Base-by-base conservation (phyloP, 2,329 filamentous ascomycete species). In the Neurospora crassa region DNA sequence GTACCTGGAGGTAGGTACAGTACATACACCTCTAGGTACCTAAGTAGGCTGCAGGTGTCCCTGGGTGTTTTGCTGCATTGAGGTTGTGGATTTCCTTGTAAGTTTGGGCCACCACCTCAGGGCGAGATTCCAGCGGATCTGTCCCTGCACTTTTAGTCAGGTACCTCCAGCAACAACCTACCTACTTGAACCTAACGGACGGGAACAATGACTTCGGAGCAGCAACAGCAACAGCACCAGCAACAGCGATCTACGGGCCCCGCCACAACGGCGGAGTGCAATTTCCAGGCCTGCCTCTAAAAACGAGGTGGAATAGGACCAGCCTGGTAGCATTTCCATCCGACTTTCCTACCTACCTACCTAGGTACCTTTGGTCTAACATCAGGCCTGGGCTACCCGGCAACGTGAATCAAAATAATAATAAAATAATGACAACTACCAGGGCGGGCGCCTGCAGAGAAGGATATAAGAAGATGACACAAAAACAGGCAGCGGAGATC, bases 171-270 rank as follows among this genome's bases (percentile, higher is more conserved):
- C 34, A 37, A 37, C 5, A 37, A 37, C 34, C n/a, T n/a, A n/a
- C n/a, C n/a, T 1, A 6, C 34, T 37, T 7, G 7, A 8, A 37
- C 34, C 29, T 29, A 37, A 37, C 34, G 34, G 34, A 37, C 34
- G 34, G 7, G 34, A 37, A 37, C n/a, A 47, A 12, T 29, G 47
- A 29, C 29, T 8, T 37, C 2, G 20, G 20, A 59, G 7, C 47
- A 29, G 20, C 24, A 29, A 34, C 53, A 29, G 18, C 53, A 63
- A 69, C 73, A 72, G 63, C 67, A 29, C 29, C 68, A 40, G 11
- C 40, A 47, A 74, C 73, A 78, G 76, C 74, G 77, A 79, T 78
- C 78, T 77, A 75, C 77, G 74, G 75, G 74, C 74, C 77, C 77
- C 75, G 74, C 77, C 73, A 72, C 74, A 71, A 71, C 74, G 75